phyloP scores from a whole-genome alignment of 2,329 filamentous ascomycete species.

The Penicillium rolfsii region DNA sequence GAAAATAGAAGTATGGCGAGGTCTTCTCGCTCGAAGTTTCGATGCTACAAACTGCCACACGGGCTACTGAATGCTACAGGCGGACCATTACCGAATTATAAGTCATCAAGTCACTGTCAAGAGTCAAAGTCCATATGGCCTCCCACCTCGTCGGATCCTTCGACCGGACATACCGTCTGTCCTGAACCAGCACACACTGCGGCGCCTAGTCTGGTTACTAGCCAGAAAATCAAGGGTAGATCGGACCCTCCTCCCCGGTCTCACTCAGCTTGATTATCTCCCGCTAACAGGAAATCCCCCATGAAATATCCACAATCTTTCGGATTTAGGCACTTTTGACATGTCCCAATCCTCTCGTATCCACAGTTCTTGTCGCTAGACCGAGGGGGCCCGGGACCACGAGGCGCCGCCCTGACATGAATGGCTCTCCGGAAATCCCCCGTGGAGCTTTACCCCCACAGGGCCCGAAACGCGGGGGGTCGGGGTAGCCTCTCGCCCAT shows the following conservation, averaged over 20 bases:
- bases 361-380: background rate
- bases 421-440: constrained; percentile 18
- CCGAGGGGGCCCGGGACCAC: background rate
- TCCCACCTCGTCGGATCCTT: background rate
- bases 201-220: background rate
- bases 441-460: constrained; percentile 8
- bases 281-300: constrained; percentile 6
- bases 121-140: background rate
- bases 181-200: background rate
- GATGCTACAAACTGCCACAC: background rate
- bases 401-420: background rate
- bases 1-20: background rate
- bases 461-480: constrained; percentile 4
- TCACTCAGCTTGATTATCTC: background rate
- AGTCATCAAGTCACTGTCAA: background rate
- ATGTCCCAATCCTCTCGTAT: background rate
- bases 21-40: background rate
- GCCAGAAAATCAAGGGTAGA: constrained; percentile 1
- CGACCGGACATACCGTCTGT: background rate
- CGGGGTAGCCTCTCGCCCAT: background rate
- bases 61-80: background rate
- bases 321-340: background rate
- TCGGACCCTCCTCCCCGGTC: constrained; percentile 1
- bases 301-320: constrained; percentile 6
- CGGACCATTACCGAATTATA: background rate